Evolutionary conservation across 805 yeast species (phyloP), one percentile per base, ranked within the genome.

Genomic region (Candida easanensis): DNA sequence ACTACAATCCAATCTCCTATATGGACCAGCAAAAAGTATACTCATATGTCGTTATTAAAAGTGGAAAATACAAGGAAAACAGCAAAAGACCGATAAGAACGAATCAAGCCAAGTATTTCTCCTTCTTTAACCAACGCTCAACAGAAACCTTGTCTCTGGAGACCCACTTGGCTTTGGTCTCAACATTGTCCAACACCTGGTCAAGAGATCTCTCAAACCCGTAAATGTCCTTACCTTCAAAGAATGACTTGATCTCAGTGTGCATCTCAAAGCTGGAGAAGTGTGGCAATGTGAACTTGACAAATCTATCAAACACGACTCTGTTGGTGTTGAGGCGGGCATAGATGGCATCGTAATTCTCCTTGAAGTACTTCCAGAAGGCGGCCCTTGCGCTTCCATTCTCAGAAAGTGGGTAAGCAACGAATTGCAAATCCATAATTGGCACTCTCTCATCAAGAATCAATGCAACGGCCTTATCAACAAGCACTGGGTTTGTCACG

Each of bases 221-320:
- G 51, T 74, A 76, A 45, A 79, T 74, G 50, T 79, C 72, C 59
- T 73, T 80, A 26, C 49, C 64, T 15, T 55, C 59, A 55, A 80
- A 79, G 69, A 81, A 74, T 26, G 58, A 54, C 49, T 69, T 67
- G 44, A 82, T 74, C 35, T 71, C 73, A 23, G 68, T 68, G 56
- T 72, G 69, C 42, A 78, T 76, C 36, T 71, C 75, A 25, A 62
- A 58, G 40, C 76, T 76, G 27, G 88, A 73, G 63, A 79, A 82
- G 4, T 81, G 76, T 15, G 79, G 65, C 39, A 85, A 71, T 30
- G 82, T 70, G 39, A 84, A 54, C 27, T 75, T 73, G 36, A 91
- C 83, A 45, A 93, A 80, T 33, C 82, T 71, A 28, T 90, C 84
- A 56, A 90, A 73, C 80, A 89, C 80, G 22, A 88, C 75, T 48